Percentiles rank a stretch among this genome's conserved stretches.
Conservation (phyloP, 2,329 filamentous ascomycete genomes). For the Ascocoryne sarcoides region DNA sequence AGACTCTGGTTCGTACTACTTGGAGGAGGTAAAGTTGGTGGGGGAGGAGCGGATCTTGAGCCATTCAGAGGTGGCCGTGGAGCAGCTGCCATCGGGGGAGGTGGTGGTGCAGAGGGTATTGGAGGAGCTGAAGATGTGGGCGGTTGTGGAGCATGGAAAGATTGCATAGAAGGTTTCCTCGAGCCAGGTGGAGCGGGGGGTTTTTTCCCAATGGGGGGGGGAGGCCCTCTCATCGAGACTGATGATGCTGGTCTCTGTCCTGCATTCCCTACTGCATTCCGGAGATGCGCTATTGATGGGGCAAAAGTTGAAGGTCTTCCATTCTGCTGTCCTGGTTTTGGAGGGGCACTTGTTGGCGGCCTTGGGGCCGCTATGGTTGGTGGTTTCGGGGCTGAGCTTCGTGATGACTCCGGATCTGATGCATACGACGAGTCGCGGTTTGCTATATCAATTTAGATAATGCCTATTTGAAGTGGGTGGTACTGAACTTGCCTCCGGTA, state of each 20-base stretch:
- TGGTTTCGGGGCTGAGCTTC: constrained; percentile 49
- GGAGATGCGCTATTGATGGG: constrained; percentile 49
- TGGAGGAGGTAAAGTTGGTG: constrained; percentile 30
- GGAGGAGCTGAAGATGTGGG: constrained; percentile 30
- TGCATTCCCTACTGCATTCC: constrained; percentile 45
- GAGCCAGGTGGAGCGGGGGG: constrained; percentile 48
- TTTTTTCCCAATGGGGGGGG: constrained; percentile 72
- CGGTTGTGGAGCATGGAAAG: constrained; percentile 25
- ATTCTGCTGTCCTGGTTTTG: constrained; percentile 39
- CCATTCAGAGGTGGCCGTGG: constrained; percentile 21
- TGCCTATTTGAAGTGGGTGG: neutral
- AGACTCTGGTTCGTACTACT: constrained; percentile 29
- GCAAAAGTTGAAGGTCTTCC: constrained; percentile 41
- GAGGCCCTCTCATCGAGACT: constrained; percentile 58
- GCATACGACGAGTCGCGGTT: constrained; percentile 63
- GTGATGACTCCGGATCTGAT: constrained; percentile 68
- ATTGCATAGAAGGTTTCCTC: constrained; percentile 43
- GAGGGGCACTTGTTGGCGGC: constrained; percentile 50
- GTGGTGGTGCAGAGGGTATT: constrained; percentile 27
- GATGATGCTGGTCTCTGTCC: constrained; percentile 50
- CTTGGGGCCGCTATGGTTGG: constrained; percentile 46
- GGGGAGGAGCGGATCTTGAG: constrained; percentile 15
- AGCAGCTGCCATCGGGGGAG: constrained; percentile 29
- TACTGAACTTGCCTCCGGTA: constrained; percentile 48
- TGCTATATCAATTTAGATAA: constrained; percentile 33